Percentiles rank a stretch among this genome's conserved stretches.
Evolutionary conservation across 2,329 filamentous ascomycete genomes (phyloP).

Genomic region (Beauveria asiatica): DNA sequence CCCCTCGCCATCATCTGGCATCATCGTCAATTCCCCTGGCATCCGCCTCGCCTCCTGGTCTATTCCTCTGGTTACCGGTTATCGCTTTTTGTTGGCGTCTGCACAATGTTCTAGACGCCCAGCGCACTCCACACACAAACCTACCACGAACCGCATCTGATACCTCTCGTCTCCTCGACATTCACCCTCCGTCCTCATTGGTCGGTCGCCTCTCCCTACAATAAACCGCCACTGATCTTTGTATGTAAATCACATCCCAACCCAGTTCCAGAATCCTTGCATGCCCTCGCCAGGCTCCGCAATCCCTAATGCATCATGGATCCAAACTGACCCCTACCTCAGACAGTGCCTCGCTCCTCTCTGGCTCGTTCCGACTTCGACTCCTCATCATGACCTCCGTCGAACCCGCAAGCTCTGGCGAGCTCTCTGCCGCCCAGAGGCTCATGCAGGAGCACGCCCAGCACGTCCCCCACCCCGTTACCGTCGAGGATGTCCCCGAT

Average conservation of each 20-base stretch:
- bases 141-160: constrained; percentile 2
- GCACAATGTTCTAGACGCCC: constrained; percentile 32
- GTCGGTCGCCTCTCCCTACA: not conserved
- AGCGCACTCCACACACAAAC: constrained; percentile 15
- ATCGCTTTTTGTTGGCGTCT: constrained; percentile 24
- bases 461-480: constrained; percentile 45
- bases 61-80: constrained; percentile 31
- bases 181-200: not conserved
- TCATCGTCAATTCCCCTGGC: constrained; percentile 19
- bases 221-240: not conserved
- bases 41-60: constrained; percentile 31
- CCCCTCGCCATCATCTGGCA: constrained; percentile 18
- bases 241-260: not conserved
- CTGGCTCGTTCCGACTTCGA: constrained; percentile 11
- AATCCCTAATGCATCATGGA: not conserved
- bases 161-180: not conserved
- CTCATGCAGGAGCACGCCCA: constrained; percentile 55
- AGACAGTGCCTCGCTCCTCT: not conserved
- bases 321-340: not conserved
- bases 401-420: constrained; percentile 21
- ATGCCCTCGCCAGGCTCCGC: not conserved
- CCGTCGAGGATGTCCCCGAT: constrained; percentile 73
- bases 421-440: constrained; percentile 50
- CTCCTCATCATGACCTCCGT: constrained; percentile 33
- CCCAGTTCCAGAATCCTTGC: not conserved